A percentile compares a stretch with the other conserved stretches of the same genome.
phyloP scores from a whole-genome alignment of 2,329 filamentous ascomycete species.

The Clonostachys byssicola region DNA sequence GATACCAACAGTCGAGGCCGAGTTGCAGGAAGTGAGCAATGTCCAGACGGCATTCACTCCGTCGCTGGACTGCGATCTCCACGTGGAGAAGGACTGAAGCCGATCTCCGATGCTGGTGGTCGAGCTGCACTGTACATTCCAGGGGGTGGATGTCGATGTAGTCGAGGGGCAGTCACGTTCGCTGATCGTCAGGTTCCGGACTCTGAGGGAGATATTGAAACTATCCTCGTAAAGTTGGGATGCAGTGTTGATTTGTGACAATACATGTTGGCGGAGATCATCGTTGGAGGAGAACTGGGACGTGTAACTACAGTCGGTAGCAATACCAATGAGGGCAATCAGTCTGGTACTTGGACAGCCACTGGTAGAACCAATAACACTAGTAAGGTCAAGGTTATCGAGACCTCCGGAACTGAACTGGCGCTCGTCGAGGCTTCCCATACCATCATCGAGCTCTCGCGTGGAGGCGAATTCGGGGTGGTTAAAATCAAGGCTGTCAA shows the following conservation, averaged over 20 bases:
- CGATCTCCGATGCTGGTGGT: slow-evolving; percentile 65
- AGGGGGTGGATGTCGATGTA: slow-evolving; percentile 63
- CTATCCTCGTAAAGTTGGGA: slow-evolving; percentile 84
- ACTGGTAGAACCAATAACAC: slow-evolving; percentile 73
- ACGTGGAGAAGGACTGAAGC: slow-evolving; percentile 81
- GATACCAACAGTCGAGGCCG: slow-evolving; percentile 80
- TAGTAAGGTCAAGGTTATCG: slow-evolving; percentile 66
- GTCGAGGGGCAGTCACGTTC: slow-evolving; percentile 68
- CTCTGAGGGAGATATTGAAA: slow-evolving; percentile 91
- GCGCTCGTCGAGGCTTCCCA: slow-evolving; percentile 56
- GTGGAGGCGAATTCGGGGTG: slow-evolving; percentile 62
- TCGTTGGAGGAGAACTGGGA: slow-evolving; percentile 61
- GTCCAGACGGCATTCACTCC: slow-evolving; percentile 85
- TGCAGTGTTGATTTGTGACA: slow-evolving; percentile 79
- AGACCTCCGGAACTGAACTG: slow-evolving; percentile 67
- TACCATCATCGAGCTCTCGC: neutral
- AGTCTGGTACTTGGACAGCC: slow-evolving; percentile 89
- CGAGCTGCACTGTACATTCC: slow-evolving; percentile 73
- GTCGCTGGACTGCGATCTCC: slow-evolving; percentile 76
- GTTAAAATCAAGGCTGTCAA: slow-evolving; percentile 80
- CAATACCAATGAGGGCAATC: slow-evolving; percentile 87
- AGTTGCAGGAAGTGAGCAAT: slow-evolving; percentile 76
- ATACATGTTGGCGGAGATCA: slow-evolving; percentile 65
- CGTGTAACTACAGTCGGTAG: slow-evolving; percentile 89
- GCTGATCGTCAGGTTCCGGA: slow-evolving; percentile 79